phyloP scores from a whole-genome alignment of 169 alveolate genomes.

The Babesia bigemina region DNA sequence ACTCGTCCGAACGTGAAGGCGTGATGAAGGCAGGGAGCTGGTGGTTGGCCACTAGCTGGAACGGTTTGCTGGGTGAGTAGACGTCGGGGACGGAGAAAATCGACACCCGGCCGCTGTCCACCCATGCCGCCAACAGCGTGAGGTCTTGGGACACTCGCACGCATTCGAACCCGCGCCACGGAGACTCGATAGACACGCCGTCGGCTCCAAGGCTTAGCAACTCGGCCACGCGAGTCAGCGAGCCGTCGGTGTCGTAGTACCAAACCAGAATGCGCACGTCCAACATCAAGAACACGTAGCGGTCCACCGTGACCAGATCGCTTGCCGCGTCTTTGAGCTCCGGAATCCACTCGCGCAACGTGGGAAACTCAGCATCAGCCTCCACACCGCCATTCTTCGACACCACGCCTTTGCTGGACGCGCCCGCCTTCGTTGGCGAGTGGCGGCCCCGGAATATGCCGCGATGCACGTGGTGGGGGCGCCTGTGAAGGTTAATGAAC shows the following conservation, averaged over 20 bases:
- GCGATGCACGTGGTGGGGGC: background rate
- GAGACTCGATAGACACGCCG: background rate
- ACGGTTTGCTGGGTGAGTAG: slow-evolving; percentile 6
- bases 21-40: background rate
- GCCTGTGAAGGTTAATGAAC: background rate
- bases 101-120: slow-evolving; percentile 37
- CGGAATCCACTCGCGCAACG: slow-evolving; percentile 43
- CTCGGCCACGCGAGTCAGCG: slow-evolving; percentile 56
- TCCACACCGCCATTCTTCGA: background rate
- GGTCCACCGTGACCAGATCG: slow-evolving; percentile 29
- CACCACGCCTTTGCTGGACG: background rate
- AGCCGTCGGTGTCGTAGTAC: slow-evolving; percentile 52
- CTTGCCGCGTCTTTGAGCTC: slow-evolving; percentile 40
- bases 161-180: slow-evolving; percentile 53
- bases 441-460: background rate
- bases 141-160: slow-evolving; percentile 6
- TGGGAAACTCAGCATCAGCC: slow-evolving; percentile 16
- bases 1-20: background rate
- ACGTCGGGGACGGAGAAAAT: slow-evolving; percentile 38
- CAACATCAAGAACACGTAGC: slow-evolving; percentile 43
- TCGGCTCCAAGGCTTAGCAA: slow-evolving; percentile 37
- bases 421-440: background rate
- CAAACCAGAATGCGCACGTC: slow-evolving; percentile 53
- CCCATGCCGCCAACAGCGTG: slow-evolving; percentile 41
- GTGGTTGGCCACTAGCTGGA: background rate